Base-by-base conservation (phyloP, 176 grass and related monocot genomes). In the Oryza meridionalis region DNA sequence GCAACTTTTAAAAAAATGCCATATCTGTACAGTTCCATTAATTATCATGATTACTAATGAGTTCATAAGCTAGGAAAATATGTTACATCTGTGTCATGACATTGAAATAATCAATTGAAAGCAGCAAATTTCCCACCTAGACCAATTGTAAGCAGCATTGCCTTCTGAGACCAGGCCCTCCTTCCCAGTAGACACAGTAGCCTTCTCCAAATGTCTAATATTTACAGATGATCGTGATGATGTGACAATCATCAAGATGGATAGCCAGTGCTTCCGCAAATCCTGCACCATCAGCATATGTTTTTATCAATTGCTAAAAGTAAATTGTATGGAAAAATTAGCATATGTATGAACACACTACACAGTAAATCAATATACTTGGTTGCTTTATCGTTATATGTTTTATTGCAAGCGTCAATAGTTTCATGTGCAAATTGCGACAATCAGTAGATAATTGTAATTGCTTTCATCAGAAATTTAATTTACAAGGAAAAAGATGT, bases 81-180 rank as follows among this genome's bases (percentile, higher is more conserved):
- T 9, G 29, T 37, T 73, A 16, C 38, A 73, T 73, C 55, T 65
- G 4, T 65, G 38, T 73, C 47, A 73, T n/a, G 14, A 65, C 51
- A 82, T 44, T 81, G 37, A 81, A 32, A 17, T 43, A 58, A 27
- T 71, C 38, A 75, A 42, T 79, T 76, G 49, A 76, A 80, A 84
- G 27, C 3, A 14, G 76, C 40, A 76, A 75, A 62, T 82, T 67
- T 78, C 0, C 29, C 78, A 95, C 96, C 96, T 98, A 46, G 96
- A 98, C 96, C 96, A 98, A 81, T 91, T 95, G 88, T 98, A 98
- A 84, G 93, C 91, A 85, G 91, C 89, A 89, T 98, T 98, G 92
- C 96, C 96, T 91, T 98, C 93, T 87, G 96, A 93, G 67, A 98
- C 88, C 69, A 98, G 73, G 32, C 93, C 96, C 85, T 98, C 96